phyloP scores from a whole-genome alignment of 2,329 filamentous ascomycete species.

The Diaporthe amygdali region DNA sequence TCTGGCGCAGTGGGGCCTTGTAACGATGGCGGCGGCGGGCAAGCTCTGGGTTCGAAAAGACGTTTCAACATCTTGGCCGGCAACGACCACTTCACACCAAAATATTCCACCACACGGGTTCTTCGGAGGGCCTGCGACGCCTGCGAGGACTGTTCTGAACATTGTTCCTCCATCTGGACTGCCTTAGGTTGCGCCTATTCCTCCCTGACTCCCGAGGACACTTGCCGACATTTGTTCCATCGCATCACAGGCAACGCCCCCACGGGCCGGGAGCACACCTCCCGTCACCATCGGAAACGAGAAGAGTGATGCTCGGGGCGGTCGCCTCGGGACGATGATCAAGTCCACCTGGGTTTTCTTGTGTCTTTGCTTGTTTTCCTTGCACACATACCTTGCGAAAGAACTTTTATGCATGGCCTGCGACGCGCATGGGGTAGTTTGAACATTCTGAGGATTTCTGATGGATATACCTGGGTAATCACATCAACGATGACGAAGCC shows the following conservation, averaged over 20 bases:
- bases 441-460: conserved; percentile 19
- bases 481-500: conserved; percentile 27
- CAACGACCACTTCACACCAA: conserved; percentile 26
- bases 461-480: conserved; percentile 27
- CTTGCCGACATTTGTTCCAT: conserved; percentile 1
- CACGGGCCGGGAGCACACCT: conserved; percentile 6
- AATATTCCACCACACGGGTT: conserved; percentile 13
- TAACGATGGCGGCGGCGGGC: conserved; percentile 18
- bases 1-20: conserved; percentile 22
- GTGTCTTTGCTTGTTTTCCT: conserved; percentile 6
- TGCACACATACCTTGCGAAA: conserved; percentile 18
- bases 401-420: conserved; percentile 25
- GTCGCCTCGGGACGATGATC: conserved; percentile 12
- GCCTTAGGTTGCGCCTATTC: background rate
- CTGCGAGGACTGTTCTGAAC: background rate
- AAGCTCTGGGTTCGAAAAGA: conserved; percentile 26
- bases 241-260: conserved; percentile 14
- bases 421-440: conserved; percentile 25
- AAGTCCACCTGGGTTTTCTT: background rate
- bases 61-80: conserved; percentile 26
- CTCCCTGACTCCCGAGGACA: background rate
- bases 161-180: background rate
- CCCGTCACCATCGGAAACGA: background rate
- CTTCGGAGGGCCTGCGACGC: conserved; percentile 3
- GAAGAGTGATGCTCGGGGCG: conserved; percentile 1